A percentile compares a stretch with the other conserved stretches of the same genome.
phyloP scores from a whole-genome alignment of 208 protist genomes.

The Angomonas deanei region DNA sequence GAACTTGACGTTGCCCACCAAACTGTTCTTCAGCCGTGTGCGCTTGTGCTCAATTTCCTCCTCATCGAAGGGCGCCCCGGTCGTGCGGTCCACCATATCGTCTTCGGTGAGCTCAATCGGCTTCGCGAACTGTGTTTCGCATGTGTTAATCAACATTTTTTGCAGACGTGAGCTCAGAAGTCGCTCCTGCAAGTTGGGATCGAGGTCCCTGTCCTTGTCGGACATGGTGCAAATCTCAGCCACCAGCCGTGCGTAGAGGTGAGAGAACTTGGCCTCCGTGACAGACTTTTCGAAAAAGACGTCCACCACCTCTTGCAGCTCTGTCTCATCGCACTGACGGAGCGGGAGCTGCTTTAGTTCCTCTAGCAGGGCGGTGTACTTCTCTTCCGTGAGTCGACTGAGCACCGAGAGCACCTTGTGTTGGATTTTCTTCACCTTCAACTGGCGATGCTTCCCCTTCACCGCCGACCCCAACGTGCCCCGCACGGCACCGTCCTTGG shows the following conservation, averaged over 20 bases:
- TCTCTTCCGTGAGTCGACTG: slow-evolving; percentile 74
- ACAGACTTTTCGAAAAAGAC: slow-evolving; percentile 87
- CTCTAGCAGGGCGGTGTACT: slow-evolving; percentile 64
- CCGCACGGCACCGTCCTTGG: slow-evolving; percentile 46
- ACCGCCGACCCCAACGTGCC: slow-evolving; percentile 54
- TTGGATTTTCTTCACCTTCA: slow-evolving; percentile 61
- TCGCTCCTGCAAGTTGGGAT: slow-evolving; percentile 41
- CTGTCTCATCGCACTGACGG: slow-evolving; percentile 61
- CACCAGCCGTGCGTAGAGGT: slow-evolving; percentile 68
- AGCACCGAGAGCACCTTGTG: slow-evolving; percentile 88
- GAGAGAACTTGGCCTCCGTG: slow-evolving; percentile 74
- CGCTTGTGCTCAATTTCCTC: slow-evolving; percentile 75
- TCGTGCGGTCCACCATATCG: slow-evolving; percentile 66
- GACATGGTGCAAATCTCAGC: slow-evolving; percentile 59
- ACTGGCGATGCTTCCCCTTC: slow-evolving; percentile 34
- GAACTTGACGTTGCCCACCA: slow-evolving; percentile 85
- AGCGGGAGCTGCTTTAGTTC: slow-evolving; percentile 77
- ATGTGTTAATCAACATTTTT: slow-evolving; percentile 44
- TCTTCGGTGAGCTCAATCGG: slow-evolving; percentile 64
- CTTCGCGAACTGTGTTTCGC: slow-evolving; percentile 62
- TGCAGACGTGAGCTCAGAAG: slow-evolving; percentile 62
- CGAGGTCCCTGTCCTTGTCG: slow-evolving; percentile 43
- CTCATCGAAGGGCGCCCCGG: slow-evolving; percentile 39
- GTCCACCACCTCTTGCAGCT: slow-evolving; percentile 79
- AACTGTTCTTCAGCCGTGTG: slow-evolving; percentile 56